Evolutionary conservation across 2,329 filamentous ascomycete genomes (phyloP).

Genomic region (Knufia fluminis): DNA sequence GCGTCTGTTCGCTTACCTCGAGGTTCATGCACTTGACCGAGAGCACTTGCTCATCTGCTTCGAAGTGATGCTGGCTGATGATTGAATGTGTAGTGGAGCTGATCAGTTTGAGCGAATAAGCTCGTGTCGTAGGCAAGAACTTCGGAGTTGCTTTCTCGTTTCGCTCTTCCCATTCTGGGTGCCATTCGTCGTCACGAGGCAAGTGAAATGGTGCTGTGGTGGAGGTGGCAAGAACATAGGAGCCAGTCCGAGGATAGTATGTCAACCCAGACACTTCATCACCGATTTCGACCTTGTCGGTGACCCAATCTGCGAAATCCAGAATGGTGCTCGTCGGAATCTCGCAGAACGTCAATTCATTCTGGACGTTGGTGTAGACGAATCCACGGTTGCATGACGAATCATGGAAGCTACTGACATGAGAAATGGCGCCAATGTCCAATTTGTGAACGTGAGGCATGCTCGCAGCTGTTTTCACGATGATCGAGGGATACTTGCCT

Average conservation of each 20-base stretch:
- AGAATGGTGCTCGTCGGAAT: slow-evolving; percentile 60
- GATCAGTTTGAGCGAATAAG: slow-evolving; percentile 67
- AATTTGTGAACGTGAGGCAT: slow-evolving; percentile 66
- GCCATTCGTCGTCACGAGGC: slow-evolving; percentile 75
- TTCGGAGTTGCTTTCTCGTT: slow-evolving; percentile 28
- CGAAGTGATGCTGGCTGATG: slow-evolving; percentile 66
- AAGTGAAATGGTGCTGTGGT: slow-evolving; percentile 64
- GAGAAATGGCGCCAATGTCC: slow-evolving; percentile 57
- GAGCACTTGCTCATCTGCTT: slow-evolving; percentile 66
- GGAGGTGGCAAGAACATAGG: slow-evolving; percentile 69
- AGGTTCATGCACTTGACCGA: slow-evolving; percentile 75
- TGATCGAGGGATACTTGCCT: slow-evolving; percentile 67
- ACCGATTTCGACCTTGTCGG: slow-evolving; percentile 61
- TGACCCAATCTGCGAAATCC: slow-evolving; percentile 64
- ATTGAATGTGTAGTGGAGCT: slow-evolving; percentile 68
- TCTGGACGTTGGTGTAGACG: slow-evolving; percentile 62
- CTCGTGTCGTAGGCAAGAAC: slow-evolving; percentile 59
- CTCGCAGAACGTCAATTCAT: slow-evolving; percentile 38
- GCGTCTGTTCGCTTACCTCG: slow-evolving; percentile 83
- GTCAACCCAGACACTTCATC: slow-evolving; percentile 63
- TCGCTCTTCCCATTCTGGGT: slow-evolving; percentile 70
- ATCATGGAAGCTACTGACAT: slow-evolving; percentile 68
- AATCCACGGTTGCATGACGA: slow-evolving; percentile 72
- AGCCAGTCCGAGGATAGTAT: slow-evolving; percentile 64
- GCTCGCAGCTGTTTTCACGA: slow-evolving; percentile 73